phyloP scores from a whole-genome alignment of 805 yeast genomes.

The Candida chauliodis region DNA sequence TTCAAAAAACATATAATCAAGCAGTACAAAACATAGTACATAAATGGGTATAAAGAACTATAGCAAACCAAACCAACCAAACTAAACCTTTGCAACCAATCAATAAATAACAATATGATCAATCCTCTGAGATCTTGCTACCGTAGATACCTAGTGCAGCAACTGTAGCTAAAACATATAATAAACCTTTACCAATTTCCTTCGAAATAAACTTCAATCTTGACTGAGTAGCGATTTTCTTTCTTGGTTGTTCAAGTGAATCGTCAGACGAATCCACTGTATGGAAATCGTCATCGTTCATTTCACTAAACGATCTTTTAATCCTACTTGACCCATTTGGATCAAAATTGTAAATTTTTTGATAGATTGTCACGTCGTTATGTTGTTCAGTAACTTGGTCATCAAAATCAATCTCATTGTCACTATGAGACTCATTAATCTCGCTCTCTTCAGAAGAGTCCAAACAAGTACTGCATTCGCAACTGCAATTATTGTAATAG shows the following conservation, averaged over 20 bases:
- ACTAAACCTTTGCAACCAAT: too few species aligned
- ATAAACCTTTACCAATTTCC: constrained; percentile 30
- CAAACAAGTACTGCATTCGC: background rate
- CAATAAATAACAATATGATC: background rate
- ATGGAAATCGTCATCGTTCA: constrained; percentile 3
- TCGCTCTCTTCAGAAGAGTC: background rate
- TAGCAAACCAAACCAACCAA: background rate
- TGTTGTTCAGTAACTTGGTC: background rate
- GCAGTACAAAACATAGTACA: too few species aligned
- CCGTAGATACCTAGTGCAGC: constrained; percentile 37
- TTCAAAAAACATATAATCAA: too few species aligned
- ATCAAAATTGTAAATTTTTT: background rate
- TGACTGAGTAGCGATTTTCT: constrained; percentile 10
- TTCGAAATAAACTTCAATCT: constrained; percentile 18
- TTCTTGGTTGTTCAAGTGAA: constrained; percentile 2
- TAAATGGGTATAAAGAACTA: background rate
- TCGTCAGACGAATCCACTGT: background rate
- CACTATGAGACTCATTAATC: constrained; percentile 2
- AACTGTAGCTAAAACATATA: constrained; percentile 30
- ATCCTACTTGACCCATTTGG: background rate
- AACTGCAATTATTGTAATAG: background rate
- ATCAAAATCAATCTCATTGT: constrained; percentile 10
- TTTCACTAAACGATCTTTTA: constrained; percentile 6
- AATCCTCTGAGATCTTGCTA: constrained; percentile 12
- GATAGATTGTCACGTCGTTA: background rate